Base-by-base conservation (phyloP, 805 yeast genomes). In the Yamadazyma laniorum region DNA sequence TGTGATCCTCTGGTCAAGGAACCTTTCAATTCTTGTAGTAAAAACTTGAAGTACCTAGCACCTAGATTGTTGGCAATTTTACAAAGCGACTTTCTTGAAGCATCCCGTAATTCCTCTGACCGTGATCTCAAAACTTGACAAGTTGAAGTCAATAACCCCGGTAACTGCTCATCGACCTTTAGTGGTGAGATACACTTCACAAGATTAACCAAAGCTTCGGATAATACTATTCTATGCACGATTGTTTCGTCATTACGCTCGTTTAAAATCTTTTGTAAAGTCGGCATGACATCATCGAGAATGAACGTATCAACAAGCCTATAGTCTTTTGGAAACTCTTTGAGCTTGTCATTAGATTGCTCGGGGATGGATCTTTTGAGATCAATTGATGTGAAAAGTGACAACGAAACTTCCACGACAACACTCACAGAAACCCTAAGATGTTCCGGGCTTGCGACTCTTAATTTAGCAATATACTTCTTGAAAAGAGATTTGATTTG, bases 1-100 rank as follows among this genome's bases (percentile, higher is more conserved):
- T 93, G 98, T 11, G 96, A 86, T 18, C 99, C 99, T 54, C 95
- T 72, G 4, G 82, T 74, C 37, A 91, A 68, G 0, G 97, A 95
- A 14, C 82, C 63, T 47, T 76, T 80, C 52, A 93, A 70, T 55
- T 93, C 98, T 41, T 76, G 75, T 17, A 93, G 63, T 34, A 93
- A 76, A 54, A 89, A 88, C 39, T 74, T 71, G 43, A 91, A 64
- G 55, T 89, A 89, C 16, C 62, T 58, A 0, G 95, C 71, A 1
- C 98, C 98, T 23, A 91, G 68, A 21, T 76, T 65, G 1, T 61
- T 51, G 2, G 85, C 70, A 33, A 89, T 79, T 45, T 74, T 75
- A 17, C 86, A 80, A 36, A 93, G 65, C 14, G 83, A 78, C 44
- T 80, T 82, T 53, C 99, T 75, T 7, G 86, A 82, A 2, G 87